phyloP scores from a whole-genome alignment of 2,329 filamentous ascomycete species.

The Fusarium sp. region DNA sequence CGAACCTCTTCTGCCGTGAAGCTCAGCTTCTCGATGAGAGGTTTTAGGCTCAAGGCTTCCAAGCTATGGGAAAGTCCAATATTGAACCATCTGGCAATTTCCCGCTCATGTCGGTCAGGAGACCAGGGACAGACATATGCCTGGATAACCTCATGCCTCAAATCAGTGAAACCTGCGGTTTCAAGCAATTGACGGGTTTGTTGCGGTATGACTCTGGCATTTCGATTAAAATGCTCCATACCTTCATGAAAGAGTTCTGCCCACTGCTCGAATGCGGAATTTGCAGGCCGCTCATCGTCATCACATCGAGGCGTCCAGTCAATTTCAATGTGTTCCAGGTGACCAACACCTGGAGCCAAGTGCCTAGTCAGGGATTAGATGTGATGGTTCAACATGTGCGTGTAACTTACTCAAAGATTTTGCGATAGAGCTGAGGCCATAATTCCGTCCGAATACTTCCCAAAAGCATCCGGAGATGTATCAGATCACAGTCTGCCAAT shows the following conservation, averaged over 20 bases:
- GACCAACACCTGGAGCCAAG: constrained; percentile 79
- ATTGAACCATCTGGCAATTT: constrained; percentile 87
- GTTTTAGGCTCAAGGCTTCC: constrained; percentile 78
- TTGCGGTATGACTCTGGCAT: constrained; percentile 69
- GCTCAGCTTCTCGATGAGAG: constrained; percentile 70
- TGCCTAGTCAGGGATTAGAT: constrained; percentile 65
- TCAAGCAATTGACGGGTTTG: constrained; percentile 72
- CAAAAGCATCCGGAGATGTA: constrained; percentile 83
- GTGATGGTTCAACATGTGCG: not conserved
- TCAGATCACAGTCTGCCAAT: constrained; percentile 76
- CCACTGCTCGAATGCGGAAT: constrained; percentile 76
- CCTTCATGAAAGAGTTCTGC: constrained; percentile 75
- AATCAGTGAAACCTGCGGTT: constrained; percentile 81
- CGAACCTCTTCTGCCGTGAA: constrained; percentile 70
- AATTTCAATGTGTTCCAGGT: constrained; percentile 90
- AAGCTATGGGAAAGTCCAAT: constrained; percentile 80
- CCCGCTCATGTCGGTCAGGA: constrained; percentile 71
- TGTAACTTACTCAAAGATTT: constrained; percentile 71
- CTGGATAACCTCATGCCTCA: constrained; percentile 76
- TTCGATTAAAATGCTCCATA: constrained; percentile 73
- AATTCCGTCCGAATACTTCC: constrained; percentile 77
- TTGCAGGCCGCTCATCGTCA: constrained; percentile 69
- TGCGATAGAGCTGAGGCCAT: constrained; percentile 81
- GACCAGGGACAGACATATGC: constrained; percentile 83
- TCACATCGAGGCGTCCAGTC: constrained; percentile 83